A percentile compares a stretch with the other conserved stretches of the same genome.
These are phyloP conservation scores for Ustilago shanxiensis DNA, from an alignment of 1,284 basidiomycete species.

Conservation along the genomic window DNA sequence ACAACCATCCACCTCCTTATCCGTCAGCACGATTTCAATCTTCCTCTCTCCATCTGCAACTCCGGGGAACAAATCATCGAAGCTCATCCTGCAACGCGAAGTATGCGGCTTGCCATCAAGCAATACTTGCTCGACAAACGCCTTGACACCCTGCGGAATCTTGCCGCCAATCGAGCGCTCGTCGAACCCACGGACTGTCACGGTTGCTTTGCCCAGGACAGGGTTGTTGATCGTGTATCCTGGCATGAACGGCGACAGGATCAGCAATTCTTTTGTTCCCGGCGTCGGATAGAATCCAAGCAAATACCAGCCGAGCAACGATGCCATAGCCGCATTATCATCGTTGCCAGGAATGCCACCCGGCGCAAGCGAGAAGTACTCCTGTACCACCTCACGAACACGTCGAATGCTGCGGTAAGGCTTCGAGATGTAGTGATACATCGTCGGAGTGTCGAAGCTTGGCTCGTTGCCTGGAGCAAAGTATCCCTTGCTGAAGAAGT, in stretches of 20 bases:
- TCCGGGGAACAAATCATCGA: constrained; percentile 51
- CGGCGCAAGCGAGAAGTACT: constrained; percentile 53
- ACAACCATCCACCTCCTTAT: constrained; percentile 37
- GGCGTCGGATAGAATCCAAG: constrained; percentile 77
- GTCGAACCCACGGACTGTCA: constrained; percentile 56
- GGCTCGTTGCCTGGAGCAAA: constrained; percentile 64
- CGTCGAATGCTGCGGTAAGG: constrained; percentile 42
- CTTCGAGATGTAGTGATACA: constrained; percentile 55
- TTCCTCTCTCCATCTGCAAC: constrained; percentile 23
- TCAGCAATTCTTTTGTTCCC: constrained; percentile 56
- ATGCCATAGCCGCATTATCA: constrained; percentile 78
- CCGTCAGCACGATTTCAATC: constrained; percentile 43
- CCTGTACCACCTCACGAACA: constrained; percentile 48
- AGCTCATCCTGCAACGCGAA: constrained; percentile 47
- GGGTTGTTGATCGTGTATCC: constrained; percentile 57
- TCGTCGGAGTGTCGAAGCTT: constrained; percentile 53
- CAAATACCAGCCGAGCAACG: constrained; percentile 76
- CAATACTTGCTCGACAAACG: constrained; percentile 37
- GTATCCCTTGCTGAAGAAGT: constrained; percentile 57
- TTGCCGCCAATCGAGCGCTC: constrained; percentile 21
- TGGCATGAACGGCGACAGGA: constrained; percentile 60
- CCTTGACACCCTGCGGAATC: constrained; percentile 39
- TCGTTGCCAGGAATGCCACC: constrained; percentile 72
- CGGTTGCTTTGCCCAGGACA: constrained; percentile 49
- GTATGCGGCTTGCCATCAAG: constrained; percentile 45